A percentile compares a stretch with the other conserved stretches of the same genome.
phyloP scores from a whole-genome alignment of 768 basidiomycete genomes.

The Leccinellum albellum region DNA sequence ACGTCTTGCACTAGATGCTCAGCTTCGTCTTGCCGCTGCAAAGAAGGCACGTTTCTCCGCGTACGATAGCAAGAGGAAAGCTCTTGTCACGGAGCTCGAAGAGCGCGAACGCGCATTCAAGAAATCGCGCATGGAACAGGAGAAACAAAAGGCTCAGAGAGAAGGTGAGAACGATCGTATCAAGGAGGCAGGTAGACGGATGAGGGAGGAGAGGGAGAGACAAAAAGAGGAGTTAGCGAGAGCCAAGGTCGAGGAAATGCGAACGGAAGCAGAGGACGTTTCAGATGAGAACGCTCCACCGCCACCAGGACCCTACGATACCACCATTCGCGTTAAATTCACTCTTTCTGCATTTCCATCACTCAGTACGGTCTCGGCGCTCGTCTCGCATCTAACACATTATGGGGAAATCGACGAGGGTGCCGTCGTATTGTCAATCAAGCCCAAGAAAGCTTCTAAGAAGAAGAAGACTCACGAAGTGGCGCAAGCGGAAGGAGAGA shows the following conservation, averaged over 20 bases:
- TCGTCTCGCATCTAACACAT: constrained; percentile 43
- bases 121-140: constrained; percentile 61
- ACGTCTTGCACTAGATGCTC: constrained; percentile 75
- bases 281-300: constrained; percentile 52
- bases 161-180: constrained; percentile 67
- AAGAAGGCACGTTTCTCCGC: constrained; percentile 64
- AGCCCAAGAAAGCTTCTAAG: constrained; percentile 42
- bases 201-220: constrained; percentile 65
- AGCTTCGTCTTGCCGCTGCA: constrained; percentile 66
- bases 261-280: constrained; percentile 31
- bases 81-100: constrained; percentile 73
- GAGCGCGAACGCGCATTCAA: constrained; percentile 74
- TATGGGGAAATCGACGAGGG: constrained; percentile 64
- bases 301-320: constrained; percentile 62
- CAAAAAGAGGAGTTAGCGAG: constrained; percentile 45
- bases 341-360: constrained; percentile 47
- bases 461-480: constrained; percentile 40
- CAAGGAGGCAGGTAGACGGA: constrained; percentile 66
- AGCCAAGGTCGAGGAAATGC: constrained; percentile 23
- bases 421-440: constrained; percentile 67
- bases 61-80: constrained; percentile 72
- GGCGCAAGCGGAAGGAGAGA: constrained; percentile 39
- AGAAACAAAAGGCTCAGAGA: constrained; percentile 49
- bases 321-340: constrained; percentile 74
- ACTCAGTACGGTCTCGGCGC: constrained; percentile 18